A percentile compares a stretch with the other conserved stretches of the same genome.
Conservation (phyloP, 495 filamentous ascomycete species). For the Penicillium fimorum region DNA sequence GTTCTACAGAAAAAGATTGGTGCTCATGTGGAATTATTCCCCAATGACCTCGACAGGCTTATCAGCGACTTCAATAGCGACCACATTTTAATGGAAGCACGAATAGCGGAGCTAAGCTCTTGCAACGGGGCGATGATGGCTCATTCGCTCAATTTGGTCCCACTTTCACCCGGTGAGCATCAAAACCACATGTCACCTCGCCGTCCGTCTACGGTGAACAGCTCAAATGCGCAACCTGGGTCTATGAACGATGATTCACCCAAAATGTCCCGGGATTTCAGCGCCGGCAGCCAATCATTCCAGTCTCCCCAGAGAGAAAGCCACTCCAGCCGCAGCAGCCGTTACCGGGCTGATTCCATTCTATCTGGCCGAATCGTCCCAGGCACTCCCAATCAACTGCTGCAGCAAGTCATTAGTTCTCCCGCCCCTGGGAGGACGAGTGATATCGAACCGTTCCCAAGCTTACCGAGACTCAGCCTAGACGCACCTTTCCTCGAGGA, state of each 20-base stretch:
- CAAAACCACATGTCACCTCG: slow-evolving; percentile 35
- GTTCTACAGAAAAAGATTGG: slow-evolving; percentile 79
- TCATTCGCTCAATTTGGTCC: slow-evolving; percentile 50
- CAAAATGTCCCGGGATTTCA: slow-evolving; percentile 52
- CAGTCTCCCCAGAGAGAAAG: slow-evolving; percentile 37
- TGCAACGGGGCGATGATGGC: slow-evolving; percentile 58
- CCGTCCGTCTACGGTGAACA: slow-evolving; percentile 46
- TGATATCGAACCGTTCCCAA: slow-evolving; percentile 38
- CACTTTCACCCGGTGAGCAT: slow-evolving; percentile 49
- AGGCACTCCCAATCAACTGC: slow-evolving; percentile 26
- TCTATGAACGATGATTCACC: slow-evolving; percentile 68
- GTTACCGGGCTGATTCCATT: slow-evolving; percentile 35
- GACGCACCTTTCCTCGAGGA: slow-evolving; percentile 47
- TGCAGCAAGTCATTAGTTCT: slow-evolving; percentile 33
- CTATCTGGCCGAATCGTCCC: slow-evolving; percentile 28
- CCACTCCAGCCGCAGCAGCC: slow-evolving; percentile 29
- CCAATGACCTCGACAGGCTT: slow-evolving; percentile 64
- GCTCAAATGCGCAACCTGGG: slow-evolving; percentile 49
- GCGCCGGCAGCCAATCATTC: slow-evolving; percentile 34
- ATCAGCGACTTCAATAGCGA: slow-evolving; percentile 70
- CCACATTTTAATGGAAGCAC: slow-evolving; percentile 56
- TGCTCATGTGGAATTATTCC: slow-evolving; percentile 67
- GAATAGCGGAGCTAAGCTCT: slow-evolving; percentile 51
- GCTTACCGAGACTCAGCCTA: slow-evolving; percentile 41
- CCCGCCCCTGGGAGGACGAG: slow-evolving; percentile 9